A percentile compares a stretch with the other conserved stretches of the same genome.
Evolutionary conservation across 495 filamentous ascomycete genomes (phyloP).

Genomic region (Durotheca rogersii): DNA sequence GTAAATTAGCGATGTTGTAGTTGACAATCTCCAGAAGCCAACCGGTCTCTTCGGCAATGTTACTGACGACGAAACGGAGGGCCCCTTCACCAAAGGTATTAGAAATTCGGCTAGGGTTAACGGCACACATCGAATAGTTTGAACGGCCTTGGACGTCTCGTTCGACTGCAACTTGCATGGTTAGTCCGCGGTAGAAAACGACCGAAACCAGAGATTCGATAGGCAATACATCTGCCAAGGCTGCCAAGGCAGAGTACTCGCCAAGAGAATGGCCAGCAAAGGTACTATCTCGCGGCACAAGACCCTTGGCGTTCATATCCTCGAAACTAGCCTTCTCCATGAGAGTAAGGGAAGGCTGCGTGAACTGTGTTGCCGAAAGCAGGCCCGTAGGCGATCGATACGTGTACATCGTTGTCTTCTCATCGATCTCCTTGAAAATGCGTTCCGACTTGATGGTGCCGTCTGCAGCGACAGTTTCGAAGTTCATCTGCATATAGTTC

Average conservation of each 20-base stretch:
- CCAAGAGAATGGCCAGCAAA: conserved; percentile 98
- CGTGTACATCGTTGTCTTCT: conserved; percentile 90
- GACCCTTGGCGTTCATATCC: conserved; percentile 95
- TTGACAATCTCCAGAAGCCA: conserved; percentile 99
- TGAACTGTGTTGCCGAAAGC: conserved; percentile 97
- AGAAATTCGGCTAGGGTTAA: conserved; percentile 95
- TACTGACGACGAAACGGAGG: conserved; percentile 90
- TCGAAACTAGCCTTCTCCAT: conserved; percentile 99
- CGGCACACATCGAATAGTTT: conserved; percentile 98
- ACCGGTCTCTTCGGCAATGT: conserved; percentile 84
- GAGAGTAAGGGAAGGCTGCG: conserved; percentile 91
- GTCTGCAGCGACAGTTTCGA: conserved; percentile 90
- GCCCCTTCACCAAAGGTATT: conserved; percentile 98
- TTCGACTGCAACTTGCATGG: conserved; percentile 99
- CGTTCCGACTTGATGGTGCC: conserved; percentile 95
- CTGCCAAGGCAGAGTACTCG: conserved; percentile 96
- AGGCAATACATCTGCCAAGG: conserved; percentile 96
- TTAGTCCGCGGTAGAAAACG: conserved; percentile 97
- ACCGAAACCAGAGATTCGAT: conserved; percentile 98
- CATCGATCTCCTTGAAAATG: conserved; percentile 96
- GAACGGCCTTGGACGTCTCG: conserved; percentile 89
- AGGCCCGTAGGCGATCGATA: conserved; percentile 95
- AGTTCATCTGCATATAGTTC: conserved; percentile 99
- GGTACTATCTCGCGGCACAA: conserved; percentile 92
- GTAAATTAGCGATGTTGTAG: conserved; percentile 97